Base-by-base conservation (phyloP, 352 stramenopile genomes). In the Phytophthora hibernalis region DNA sequence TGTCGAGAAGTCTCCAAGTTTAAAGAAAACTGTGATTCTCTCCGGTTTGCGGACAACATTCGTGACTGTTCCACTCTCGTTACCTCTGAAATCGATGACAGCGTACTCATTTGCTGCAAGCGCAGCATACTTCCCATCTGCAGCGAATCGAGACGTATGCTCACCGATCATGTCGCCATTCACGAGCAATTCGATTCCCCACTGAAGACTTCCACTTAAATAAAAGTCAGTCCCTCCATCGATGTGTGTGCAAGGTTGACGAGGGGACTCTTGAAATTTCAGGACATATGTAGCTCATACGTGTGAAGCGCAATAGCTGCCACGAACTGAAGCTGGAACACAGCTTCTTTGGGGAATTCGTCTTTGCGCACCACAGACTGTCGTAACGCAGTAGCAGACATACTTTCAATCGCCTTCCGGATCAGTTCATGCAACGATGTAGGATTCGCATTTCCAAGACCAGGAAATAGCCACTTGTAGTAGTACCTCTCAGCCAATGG, bases 261-360 rank as follows among this genome's bases (percentile, higher is more conserved):
- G 45, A 33, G 24, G 58, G 54, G 0, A 45, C 28, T 1, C 18
- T 21, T 43, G 56, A 62, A 4, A 72, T 28, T 40, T 67, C 64
- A 5, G 43, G 49, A 24, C 56, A 67, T 44, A 72, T 62, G 0
- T 8, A 54, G 21, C 35, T 54, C 13, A 11, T 28, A 7, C 13
- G 55, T 58, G 16, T 54, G 4, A 2, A 53, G 12, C 8, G 49
- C 49, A 24, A 72, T n/a, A 11, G 2, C 55, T 30, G 11, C 40
- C 55, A 66, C 60, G 15, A 74, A 65, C 7, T 59, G 57, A 55
- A 65, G 60, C 38, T 73, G 65, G 54, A 73, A 68, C 33, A 26
- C 47, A 24, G 52, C 28, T 64, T 64, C n/a, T n/a, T 60, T 64
- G 8, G 52, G 57, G 31, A 72, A 68, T 24, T 59, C 33, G 44